Base-by-base conservation (phyloP, 2,329 filamentous ascomycete species). In the Aspergillus sergii region DNA sequence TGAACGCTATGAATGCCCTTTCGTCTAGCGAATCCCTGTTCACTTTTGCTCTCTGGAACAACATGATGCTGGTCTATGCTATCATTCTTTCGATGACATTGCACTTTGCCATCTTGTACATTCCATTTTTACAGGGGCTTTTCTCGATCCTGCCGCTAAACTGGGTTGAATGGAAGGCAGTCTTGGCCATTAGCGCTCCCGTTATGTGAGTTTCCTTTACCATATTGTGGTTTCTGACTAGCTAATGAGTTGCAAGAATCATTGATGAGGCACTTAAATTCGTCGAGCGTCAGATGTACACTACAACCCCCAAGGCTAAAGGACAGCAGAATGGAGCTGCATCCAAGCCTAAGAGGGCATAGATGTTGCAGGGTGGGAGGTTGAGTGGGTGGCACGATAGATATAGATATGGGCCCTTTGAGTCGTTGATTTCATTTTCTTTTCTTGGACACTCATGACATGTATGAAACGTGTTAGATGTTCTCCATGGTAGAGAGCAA, bases 1-100 rank as follows among this genome's bases (percentile, higher is more conserved):
- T 99, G 76, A 99, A 99, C 81, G 95, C 95, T 71, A 94, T 98
- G 91, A 99, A 99, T 76, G 95, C 94, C 0, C 86, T 99, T 36
- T 97, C 93, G 1, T 97, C 93, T 0, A 96, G 92, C 78, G 95
- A 99, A 80, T 96, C 92, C 19, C 88, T 99, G 14, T 81, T 99
- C 61, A 97, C 94, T 2, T 87, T 99, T 66, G 94, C 94, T 11
- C 84, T 99, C n/a, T 97, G 94, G 94, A 88, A 94, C 76, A 99
- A 99, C 82, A 95, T 97, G 90, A 95, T 97, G 86, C 89, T 99
- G 21, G 92, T 99, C 60, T 97, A 96, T 73, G 96, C 95, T 66
- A 97, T 99, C 75, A 84, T 86, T 12, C 83, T 99, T 66, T 96
- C 92, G 45, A 99, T 99, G 95, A 88, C 88, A 1, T 85, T 99